Base-by-base conservation (phyloP, 2,329 filamentous ascomycete genomes). In the Colletotrichum gigasporum region DNA sequence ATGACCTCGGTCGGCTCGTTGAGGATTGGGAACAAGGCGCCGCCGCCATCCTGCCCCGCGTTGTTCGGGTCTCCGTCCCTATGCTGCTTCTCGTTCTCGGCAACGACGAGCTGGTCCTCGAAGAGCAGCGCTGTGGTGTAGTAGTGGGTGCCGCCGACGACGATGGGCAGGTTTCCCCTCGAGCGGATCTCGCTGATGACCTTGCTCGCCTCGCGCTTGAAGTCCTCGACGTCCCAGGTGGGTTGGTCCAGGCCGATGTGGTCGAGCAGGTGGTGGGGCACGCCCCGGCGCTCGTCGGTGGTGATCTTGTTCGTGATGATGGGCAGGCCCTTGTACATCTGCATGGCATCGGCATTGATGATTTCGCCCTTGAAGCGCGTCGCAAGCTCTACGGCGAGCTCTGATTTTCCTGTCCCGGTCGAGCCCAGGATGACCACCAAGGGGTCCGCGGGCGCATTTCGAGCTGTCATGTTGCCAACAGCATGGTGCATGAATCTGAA, bases 321-420 rank as follows among this genome's bases (percentile, higher is more conserved):
- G 5, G 96, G 94, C 42, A 99, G 82, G 3, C 96, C 96, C 55
- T 87, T 86, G 76, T 99, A 99, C 79, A 99, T 89, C 76, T 99
- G 96, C 94, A 99, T 97, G 37, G 96, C 96, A 82, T 99, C 96
- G 47, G 93, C 93, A 74, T 99, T 99, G 79, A 99, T 94, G 54
- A 99, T 87, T 77, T 99, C 96, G 73, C 96, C 96, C 76, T 96
- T 90, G 78, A 94, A 94, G 20, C 85, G 87, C 41, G 84, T 84
- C 1, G 96, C 96, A 53, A 99, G 80, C 67, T 97, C 93, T 39
- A 99, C 91, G 8, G 96, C 96, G 69, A 97, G 86, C 94, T 96
- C 91, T 37, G 94, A 97, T 79, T 97, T 97, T 67, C 95, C 95
- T 1, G 94, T 97, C 62, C 94, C 95, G 9, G 95, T 98, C 48